Evolutionary conservation across 2,329 filamentous ascomycete species (phyloP).

Genomic region (Triangularia verruculosa): DNA sequence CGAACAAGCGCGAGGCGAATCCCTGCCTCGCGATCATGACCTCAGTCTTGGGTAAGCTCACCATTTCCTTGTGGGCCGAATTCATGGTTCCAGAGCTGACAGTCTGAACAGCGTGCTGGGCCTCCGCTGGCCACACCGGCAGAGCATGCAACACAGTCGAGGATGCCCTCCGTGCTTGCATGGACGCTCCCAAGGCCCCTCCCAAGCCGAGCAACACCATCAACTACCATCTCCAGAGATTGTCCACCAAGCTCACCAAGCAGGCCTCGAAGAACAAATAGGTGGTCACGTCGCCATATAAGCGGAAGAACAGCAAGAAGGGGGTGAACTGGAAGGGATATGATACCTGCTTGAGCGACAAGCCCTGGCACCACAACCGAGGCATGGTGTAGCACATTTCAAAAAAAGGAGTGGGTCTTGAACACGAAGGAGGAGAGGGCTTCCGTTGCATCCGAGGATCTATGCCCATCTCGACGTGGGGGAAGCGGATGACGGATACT

Average conservation of each 20-base stretch:
- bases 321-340: not conserved
- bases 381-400: not conserved
- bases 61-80: conserved; percentile 22
- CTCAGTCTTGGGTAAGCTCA: conserved; percentile 51
- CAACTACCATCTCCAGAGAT: conserved; percentile 88
- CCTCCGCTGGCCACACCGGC: conserved; percentile 68
- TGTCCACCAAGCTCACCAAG: conserved; percentile 64
- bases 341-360: not conserved
- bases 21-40: conserved; percentile 58
- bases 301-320: not conserved
- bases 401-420: too few species aligned
- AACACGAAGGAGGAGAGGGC: not conserved
- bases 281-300: not conserved
- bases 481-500: not conserved
- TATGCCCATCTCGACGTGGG: not conserved
- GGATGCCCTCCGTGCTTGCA: conserved; percentile 62
- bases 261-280: conserved; percentile 40
- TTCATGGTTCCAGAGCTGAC: not conserved
- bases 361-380: not conserved
- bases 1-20: conserved; percentile 48
- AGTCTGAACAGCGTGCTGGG: conserved; percentile 71
- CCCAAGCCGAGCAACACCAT: conserved; percentile 65
- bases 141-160: conserved; percentile 58
- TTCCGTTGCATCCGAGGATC: not conserved
- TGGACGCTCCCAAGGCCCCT: conserved; percentile 69